Evolutionary conservation across 139 green algal species (phyloP).

Genomic region (Tetradesmus lagerheimii): DNA sequence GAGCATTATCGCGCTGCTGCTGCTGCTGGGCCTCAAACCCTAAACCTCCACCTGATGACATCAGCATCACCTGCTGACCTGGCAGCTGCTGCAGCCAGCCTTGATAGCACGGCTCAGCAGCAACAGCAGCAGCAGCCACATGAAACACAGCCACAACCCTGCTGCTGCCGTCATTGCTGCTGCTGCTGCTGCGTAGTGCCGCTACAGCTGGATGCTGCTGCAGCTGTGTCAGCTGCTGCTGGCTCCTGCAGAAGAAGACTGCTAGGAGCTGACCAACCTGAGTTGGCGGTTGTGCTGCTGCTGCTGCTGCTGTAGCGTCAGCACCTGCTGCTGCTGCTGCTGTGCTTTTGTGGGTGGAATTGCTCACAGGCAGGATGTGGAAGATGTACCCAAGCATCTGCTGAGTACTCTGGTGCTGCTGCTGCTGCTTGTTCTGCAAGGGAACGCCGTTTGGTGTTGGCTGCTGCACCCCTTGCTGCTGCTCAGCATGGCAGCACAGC

Average conservation of each 20-base stretch:
- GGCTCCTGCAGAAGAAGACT: conserved; percentile 47
- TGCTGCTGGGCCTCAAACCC: background rate
- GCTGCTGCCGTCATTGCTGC: background rate
- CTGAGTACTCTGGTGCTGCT: background rate
- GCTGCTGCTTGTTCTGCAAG: conserved; percentile 12
- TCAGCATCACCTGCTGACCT: conserved; percentile 51
- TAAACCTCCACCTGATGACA: background rate
- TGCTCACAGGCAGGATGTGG: conserved; percentile 18
- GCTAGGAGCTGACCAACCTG: conserved; percentile 40
- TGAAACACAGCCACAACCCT: conserved; percentile 52
- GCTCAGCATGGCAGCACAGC: background rate
- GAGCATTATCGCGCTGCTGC: background rate
- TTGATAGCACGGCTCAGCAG: conserved; percentile 11
- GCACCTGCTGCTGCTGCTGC: conserved; percentile 22
- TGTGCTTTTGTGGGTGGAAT: background rate
- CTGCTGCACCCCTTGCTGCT: background rate
- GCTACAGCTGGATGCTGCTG: conserved; percentile 51
- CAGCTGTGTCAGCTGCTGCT: conserved; percentile 30
- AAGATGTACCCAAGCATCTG: conserved; percentile 14
- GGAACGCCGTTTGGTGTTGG: background rate
- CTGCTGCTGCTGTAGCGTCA: background rate
- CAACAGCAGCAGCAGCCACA: conserved; percentile 36
- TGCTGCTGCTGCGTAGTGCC: conserved; percentile 25
- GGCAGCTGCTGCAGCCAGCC: conserved; percentile 48
- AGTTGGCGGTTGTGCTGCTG: background rate